Conservation (phyloP, 2,329 filamentous ascomycete species). For the Aphanocladium album region DNA sequence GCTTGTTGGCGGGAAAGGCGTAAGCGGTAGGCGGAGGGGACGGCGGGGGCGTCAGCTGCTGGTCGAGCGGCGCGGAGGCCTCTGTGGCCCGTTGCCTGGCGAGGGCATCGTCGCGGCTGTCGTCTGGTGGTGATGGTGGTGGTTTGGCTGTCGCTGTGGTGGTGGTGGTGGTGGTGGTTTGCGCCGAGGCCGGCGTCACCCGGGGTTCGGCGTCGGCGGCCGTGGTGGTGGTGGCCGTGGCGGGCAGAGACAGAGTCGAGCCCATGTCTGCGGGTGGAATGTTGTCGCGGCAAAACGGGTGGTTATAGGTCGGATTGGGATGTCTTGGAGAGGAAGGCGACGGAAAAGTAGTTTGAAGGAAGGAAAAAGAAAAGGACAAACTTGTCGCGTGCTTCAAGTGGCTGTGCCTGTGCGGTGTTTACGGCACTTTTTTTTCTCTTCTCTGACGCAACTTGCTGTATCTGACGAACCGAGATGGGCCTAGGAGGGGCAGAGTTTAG, state of each 20-base stretch:
- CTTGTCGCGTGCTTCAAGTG: constrained; percentile 9
- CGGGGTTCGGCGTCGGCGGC: constrained; percentile 1
- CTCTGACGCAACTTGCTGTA: constrained; percentile 4
- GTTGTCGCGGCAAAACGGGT: background rate
- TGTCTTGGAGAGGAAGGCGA: background rate
- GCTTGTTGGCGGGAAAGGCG: constrained; percentile 55
- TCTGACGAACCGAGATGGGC: constrained; percentile 1
- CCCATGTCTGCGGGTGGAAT: background rate
- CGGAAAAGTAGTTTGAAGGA: background rate
- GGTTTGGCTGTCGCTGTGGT: too few species aligned
- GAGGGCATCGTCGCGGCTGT: background rate
- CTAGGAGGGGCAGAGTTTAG: constrained; percentile 1
- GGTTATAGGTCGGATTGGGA: too few species aligned
- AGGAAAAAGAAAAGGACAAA: background rate
- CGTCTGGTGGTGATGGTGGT: background rate
- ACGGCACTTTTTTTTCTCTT: background rate
- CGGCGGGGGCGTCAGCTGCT: constrained; percentile 3
- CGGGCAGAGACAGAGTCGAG: constrained; percentile 5
- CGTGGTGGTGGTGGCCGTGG: background rate
- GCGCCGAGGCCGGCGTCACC: constrained; percentile 1
- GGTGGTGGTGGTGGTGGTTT: background rate
- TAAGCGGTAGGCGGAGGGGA: constrained; percentile 36
- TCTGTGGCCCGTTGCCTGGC: too few species aligned
- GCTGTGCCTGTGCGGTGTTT: constrained; percentile 6
- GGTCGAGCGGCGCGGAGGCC: background rate